Conservation (phyloP, 768 basidiomycete genomes). For the Collybiopsis confluens region DNA sequence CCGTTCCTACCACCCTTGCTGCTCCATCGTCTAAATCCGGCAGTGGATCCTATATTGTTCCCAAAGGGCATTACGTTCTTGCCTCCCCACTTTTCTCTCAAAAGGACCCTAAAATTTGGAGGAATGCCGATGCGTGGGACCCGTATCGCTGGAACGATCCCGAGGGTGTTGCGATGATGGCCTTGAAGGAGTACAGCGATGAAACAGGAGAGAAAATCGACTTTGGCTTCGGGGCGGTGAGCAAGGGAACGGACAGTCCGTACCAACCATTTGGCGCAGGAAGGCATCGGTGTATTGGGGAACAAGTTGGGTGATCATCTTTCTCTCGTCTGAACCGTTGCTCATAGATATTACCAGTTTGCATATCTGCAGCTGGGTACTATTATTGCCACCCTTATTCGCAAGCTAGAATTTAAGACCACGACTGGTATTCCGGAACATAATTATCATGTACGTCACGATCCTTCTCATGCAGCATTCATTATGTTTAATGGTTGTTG, state of each 20-base stretch:
- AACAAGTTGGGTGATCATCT: slow-evolving; percentile 49
- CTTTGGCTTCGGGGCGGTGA: slow-evolving; percentile 92
- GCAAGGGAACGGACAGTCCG: slow-evolving; percentile 93
- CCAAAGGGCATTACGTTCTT: slow-evolving; percentile 65
- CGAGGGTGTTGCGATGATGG: slow-evolving; percentile 74
- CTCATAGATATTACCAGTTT: slow-evolving; percentile 46
- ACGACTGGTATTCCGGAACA: slow-evolving; percentile 68
- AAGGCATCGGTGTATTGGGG: slow-evolving; percentile 91
- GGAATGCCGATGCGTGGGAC: slow-evolving; percentile 48
- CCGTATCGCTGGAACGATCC: slow-evolving; percentile 64
- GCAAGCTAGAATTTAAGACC: slow-evolving; percentile 70
- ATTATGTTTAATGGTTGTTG: slow-evolving; percentile 7
- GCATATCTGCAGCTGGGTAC: slow-evolving; percentile 92
- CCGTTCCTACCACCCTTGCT: slow-evolving; percentile 63
- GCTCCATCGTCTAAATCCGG: slow-evolving; percentile 41
- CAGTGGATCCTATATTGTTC: slow-evolving; percentile 57
- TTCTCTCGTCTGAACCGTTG: neutral
- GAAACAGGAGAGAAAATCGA: slow-evolving; percentile 87
- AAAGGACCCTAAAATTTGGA: slow-evolving; percentile 64
- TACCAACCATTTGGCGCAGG: slow-evolving; percentile 99
- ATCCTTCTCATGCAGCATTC: neutral
- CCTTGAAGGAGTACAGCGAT: slow-evolving; percentile 70
- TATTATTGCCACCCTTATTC: slow-evolving; percentile 74
- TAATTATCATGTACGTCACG: slow-evolving; percentile 79
- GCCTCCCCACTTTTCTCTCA: slow-evolving; percentile 66